Evolutionary conservation across 2,329 filamentous ascomycete species (phyloP), one percentile per base, ranked within the genome.

Genomic region (Sporothrix schenckii): DNA sequence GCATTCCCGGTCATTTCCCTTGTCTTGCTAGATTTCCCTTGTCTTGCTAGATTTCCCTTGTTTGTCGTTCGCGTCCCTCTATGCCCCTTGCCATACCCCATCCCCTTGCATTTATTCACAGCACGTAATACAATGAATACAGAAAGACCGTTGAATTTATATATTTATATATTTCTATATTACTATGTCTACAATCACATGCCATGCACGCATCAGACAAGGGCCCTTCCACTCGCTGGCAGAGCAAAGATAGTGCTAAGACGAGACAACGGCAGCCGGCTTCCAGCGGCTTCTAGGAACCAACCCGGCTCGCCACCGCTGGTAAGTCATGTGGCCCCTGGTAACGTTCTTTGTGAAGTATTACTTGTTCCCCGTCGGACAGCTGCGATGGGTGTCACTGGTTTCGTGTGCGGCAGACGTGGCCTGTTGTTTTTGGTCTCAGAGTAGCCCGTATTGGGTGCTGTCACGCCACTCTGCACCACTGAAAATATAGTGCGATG

Each of bases 61-160:
- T 30, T 63, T 24, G 21, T 63, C 58, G 27, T 63, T 14, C 61
- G 50, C 61, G 61, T 63, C 61, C 61, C 44, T 66, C 49, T 50
- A 50, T 66, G 27, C 19, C 65, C 50, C 65, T 54, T 56, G 14
- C 50, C 50, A 67, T 54, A 41, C 52, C 65, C 34, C 30, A 41
- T 41, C 52, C 34, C 41, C 30, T 65, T 52, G 30, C 50, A 54
- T 41, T 27, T 14, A 24, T 44, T 44, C 44, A 61, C 19, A 61
- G 4, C 53, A 34, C n/a, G 9, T 39, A 47, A 63, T 63, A 30
- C 58, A 63, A 4, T 47, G 11, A 27, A 24, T 63, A 1, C 34
- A 16, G 47, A 47, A 50, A 19, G 34, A 47, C 11, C 11, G 19
- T 30, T 30, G 4, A 14, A 54, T 27, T 30, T 30, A 30, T 19